A percentile compares a stretch with the other conserved stretches of the same genome.
These are phyloP conservation scores for Diaporthe batatas DNA, from an alignment of 2,329 filamentous ascomycete genomes.

Conservation along the genomic window DNA sequence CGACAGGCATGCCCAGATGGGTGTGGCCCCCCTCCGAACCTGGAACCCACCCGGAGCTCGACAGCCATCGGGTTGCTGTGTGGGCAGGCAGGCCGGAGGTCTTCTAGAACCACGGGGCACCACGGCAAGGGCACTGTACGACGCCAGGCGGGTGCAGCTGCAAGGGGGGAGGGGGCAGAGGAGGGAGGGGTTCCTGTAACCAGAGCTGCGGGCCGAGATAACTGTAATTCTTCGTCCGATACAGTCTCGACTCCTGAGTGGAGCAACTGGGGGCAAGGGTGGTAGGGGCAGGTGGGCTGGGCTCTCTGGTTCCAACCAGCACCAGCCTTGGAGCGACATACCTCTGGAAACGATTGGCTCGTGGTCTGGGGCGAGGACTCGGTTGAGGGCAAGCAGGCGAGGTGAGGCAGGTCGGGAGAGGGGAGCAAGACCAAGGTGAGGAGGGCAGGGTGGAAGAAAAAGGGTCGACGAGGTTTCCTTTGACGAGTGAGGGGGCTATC, in stretches of 20 bases:
- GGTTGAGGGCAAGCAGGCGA: no score
- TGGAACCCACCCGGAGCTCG: conserved; percentile 16
- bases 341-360: conserved; percentile 11
- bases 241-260: conserved; percentile 34
- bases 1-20: conserved; percentile 20
- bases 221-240: conserved; percentile 36
- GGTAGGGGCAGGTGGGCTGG: no score
- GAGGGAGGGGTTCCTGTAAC: conserved; percentile 31
- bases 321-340: no score
- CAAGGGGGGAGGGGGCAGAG: conserved; percentile 25
- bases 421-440: neutral
- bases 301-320: neutral
- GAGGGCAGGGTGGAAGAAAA: neutral
- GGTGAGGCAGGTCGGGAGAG: no score
- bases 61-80: conserved; percentile 1
- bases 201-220: conserved; percentile 37
- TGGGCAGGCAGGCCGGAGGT: neutral
- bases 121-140: neutral
- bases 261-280: neutral
- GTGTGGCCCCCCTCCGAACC: neutral
- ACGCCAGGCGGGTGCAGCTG: conserved; percentile 15
- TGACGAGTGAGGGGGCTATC: conserved; percentile 7
- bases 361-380: neutral
- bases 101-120: conserved; percentile 23
- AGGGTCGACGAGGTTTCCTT: neutral